Conservation (phyloP, 2,329 filamentous ascomycete species). For the Biscogniauxia mediterranea region DNA sequence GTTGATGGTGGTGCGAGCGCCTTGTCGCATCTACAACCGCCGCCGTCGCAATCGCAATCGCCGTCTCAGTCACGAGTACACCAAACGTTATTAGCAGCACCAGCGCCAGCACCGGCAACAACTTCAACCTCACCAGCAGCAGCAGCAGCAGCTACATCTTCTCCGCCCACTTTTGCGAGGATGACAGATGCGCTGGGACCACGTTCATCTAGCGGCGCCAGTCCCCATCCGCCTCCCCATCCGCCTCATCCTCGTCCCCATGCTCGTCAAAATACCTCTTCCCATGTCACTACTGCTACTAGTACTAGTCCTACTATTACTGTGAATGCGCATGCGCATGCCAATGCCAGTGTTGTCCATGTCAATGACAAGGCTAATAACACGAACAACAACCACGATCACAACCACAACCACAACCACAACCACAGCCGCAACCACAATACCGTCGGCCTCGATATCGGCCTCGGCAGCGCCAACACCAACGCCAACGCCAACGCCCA, state of each 20-base stretch:
- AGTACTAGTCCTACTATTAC: not conserved
- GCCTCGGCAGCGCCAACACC: too few species aligned
- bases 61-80: not conserved
- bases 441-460: too few species aligned
- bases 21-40: not conserved
- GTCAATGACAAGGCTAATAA: slow-evolving; percentile 6
- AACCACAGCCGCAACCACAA: too few species aligned
- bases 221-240: slow-evolving; percentile 3
- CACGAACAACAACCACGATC: slow-evolving; percentile 12
- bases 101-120: not conserved
- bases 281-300: slow-evolving; percentile 3
- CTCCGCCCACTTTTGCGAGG: slow-evolving; percentile 1
- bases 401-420: not conserved
- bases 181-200: slow-evolving; percentile 25
- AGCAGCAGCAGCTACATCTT: not conserved
- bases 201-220: slow-evolving; percentile 21
- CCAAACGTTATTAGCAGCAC: not conserved
- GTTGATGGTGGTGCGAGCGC: too few species aligned
- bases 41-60: not conserved
- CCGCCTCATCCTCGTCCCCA: slow-evolving; percentile 1
- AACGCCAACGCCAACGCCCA: too few species aligned
- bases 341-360: slow-evolving; percentile 18
- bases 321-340: slow-evolving; percentile 8
- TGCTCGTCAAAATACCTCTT: not conserved
- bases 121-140: not conserved